phyloP scores from a whole-genome alignment of 139 green algal genomes.

The Mychonastes homosphaera region DNA sequence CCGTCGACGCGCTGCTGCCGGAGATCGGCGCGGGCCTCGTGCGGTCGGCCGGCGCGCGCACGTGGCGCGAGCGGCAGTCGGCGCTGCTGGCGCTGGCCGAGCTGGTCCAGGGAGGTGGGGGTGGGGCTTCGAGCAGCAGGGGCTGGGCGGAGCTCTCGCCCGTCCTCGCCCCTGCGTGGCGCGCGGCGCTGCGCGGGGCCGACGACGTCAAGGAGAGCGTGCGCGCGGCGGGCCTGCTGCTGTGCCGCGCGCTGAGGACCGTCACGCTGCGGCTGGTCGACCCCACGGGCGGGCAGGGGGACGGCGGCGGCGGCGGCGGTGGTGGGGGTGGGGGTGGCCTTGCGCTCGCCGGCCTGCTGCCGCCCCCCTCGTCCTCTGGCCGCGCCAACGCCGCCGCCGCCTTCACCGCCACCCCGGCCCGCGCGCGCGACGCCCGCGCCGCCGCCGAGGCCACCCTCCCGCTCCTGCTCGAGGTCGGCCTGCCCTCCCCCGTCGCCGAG shows the following conservation, averaged over 20 bases:
- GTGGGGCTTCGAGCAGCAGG: background rate
- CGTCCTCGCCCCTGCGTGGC: slow-evolving; percentile 36
- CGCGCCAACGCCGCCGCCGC: too few relatives aligned
- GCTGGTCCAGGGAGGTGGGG: slow-evolving; percentile 51
- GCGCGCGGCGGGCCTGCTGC: slow-evolving; percentile 1
- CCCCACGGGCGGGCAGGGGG: background rate
- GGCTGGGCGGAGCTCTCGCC: too few relatives aligned
- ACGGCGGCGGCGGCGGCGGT: background rate
- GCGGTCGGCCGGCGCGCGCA: too few relatives aligned
- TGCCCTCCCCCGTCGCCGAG: slow-evolving; percentile 34
- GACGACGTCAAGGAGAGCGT: slow-evolving; percentile 85
- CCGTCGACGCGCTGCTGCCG: slow-evolving; percentile 28
- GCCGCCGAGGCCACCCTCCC: slow-evolving; percentile 34
- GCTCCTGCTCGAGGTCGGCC: slow-evolving; percentile 43
- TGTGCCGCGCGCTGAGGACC: slow-evolving; percentile 32
- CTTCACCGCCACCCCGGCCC: too few relatives aligned
- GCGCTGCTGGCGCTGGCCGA: slow-evolving; percentile 54
- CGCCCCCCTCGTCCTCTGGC: too few relatives aligned
- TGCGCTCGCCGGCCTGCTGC: too few relatives aligned
- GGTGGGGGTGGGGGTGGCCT: background rate
- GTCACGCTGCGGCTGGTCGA: slow-evolving; percentile 64
- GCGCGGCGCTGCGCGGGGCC: slow-evolving; percentile 57
- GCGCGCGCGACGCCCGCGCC: slow-evolving; percentile 2
- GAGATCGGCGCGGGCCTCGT: too few relatives aligned
- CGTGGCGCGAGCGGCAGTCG: slow-evolving; percentile 81